These are phyloP conservation scores for Annona cherimola DNA, from an alignment of 164 flowering plant genomes.

Conservation along the genomic window DNA sequence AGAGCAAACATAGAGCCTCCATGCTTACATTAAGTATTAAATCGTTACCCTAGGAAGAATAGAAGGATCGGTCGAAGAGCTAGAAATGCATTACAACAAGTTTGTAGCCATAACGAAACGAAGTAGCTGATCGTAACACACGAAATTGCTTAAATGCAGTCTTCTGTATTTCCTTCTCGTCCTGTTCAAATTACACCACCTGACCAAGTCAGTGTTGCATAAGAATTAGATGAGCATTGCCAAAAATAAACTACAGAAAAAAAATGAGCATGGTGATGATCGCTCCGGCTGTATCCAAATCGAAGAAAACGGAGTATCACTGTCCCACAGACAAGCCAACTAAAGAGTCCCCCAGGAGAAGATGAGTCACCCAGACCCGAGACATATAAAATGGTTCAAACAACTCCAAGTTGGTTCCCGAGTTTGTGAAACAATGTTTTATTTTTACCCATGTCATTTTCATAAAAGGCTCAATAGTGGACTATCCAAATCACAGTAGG, in stretches of 20 bases:
- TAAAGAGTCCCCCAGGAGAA: too few species aligned
- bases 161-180: constrained; percentile 86
- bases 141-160: constrained; percentile 65
- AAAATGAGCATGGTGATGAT: neutral
- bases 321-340: too few species aligned
- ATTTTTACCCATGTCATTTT: too few species aligned
- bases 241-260: neutral
- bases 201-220: constrained; percentile 20
- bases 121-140: constrained; percentile 56
- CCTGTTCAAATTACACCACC: constrained; percentile 47
- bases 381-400: too few species aligned
- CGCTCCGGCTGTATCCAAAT: too few species aligned
- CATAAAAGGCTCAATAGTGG: too few species aligned
- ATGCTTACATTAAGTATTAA: neutral
- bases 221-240: constrained; percentile 3
- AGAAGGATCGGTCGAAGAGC: neutral
- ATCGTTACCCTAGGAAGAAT: neutral
- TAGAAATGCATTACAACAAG: constrained; percentile 58
- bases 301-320: too few species aligned
- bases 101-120: constrained; percentile 91
- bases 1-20: neutral
- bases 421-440: too few species aligned
- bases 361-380: too few species aligned
- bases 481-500: too few species aligned
- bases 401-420: too few species aligned